Evolutionary conservation across 306 rosid species (phyloP), one percentile per base, ranked within the genome.

Genomic region (Malus orientalis): DNA sequence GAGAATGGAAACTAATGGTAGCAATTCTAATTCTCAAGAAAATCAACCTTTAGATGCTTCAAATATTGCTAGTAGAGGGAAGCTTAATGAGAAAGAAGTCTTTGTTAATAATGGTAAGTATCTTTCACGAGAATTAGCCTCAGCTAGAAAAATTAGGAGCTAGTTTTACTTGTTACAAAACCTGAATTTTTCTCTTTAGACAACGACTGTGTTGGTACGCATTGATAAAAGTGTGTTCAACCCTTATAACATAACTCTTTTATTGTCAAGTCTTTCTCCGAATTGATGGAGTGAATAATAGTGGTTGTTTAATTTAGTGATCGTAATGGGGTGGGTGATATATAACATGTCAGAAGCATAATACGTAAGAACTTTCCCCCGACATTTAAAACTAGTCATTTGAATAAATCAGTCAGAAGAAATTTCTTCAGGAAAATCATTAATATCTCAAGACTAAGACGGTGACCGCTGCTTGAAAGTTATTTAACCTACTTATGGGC

Each of bases 21-120:
- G 78, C 80, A 78, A 59, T 82, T 85, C 84, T 73, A 87, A 74
- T 62, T 65, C 78, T 47, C 44, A 51, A 60, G 87, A 80, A 67
- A 87, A 62, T 67, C 86, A 70, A 63, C 76, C 79, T 70, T 74
- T 84, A 36, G 78, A 73, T 70, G 70, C 76, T 64, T 60, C 87
- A 69, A 74, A 18, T 62, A 79, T 40, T 74, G 71, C 79, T 65
- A 70, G 61, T 75, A 78, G 67, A 22, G 89, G 79, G 76, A 83
- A 75, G 70, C 76, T 61, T 49, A 25, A 27, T 32, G 86, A 73
- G 80, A 82, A 85, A 72, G 84, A 74, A 15, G 81, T 75, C 75
- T 89, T 79, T 82, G 80, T 85, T 25, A 89, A 85, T 69, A 88
- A 81, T 67, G 91, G 93, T 87, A 80, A 38, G 74, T 45, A 36